A percentile compares a stretch with the other conserved stretches of the same genome.
phyloP scores from a whole-genome alignment of 2,329 filamentous ascomycete genomes.

The Trichothecium roseum region DNA sequence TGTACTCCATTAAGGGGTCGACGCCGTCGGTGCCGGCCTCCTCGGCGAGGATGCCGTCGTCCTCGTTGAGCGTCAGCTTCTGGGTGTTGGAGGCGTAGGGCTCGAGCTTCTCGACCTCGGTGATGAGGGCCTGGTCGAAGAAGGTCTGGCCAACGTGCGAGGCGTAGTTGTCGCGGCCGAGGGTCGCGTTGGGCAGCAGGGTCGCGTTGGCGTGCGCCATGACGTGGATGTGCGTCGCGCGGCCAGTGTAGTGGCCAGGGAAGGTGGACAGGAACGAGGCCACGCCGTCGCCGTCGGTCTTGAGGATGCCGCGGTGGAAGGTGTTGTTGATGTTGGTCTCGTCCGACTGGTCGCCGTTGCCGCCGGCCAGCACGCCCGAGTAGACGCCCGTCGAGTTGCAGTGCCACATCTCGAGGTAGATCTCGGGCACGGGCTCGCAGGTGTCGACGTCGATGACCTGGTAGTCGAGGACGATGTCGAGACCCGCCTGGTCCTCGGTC shows the following conservation, averaged over 20 bases:
- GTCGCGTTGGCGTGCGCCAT: conserved; percentile 26
- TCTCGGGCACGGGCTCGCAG: conserved; percentile 25
- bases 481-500: conserved; percentile 27
- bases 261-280: conserved; percentile 31
- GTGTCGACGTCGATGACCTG: conserved; percentile 31
- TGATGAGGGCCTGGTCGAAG: conserved; percentile 48
- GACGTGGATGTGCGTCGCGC: conserved; percentile 37
- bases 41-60: conserved; percentile 37
- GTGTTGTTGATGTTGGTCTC: conserved; percentile 19
- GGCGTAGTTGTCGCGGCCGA: conserved; percentile 25
- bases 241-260: conserved; percentile 32
- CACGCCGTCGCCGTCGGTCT: conserved; percentile 29
- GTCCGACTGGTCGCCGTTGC: conserved; percentile 33
- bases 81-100: conserved; percentile 39
- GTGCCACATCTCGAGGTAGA: conserved; percentile 34
- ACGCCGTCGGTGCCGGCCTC: conserved; percentile 35
- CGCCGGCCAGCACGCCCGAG: conserved; percentile 23
- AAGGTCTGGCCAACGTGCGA: conserved; percentile 56
- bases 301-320: conserved; percentile 26
- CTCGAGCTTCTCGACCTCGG: conserved; percentile 33
- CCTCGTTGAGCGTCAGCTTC: conserved; percentile 36
- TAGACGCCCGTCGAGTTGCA: conserved; percentile 35
- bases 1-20: conserved; percentile 49
- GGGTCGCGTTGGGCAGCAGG: conserved; percentile 20
- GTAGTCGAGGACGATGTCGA: conserved; percentile 28